These are phyloP conservation scores for Hypoxylon trugodes DNA, from an alignment of 495 filamentous ascomycete genomes.

Conservation along the genomic window DNA sequence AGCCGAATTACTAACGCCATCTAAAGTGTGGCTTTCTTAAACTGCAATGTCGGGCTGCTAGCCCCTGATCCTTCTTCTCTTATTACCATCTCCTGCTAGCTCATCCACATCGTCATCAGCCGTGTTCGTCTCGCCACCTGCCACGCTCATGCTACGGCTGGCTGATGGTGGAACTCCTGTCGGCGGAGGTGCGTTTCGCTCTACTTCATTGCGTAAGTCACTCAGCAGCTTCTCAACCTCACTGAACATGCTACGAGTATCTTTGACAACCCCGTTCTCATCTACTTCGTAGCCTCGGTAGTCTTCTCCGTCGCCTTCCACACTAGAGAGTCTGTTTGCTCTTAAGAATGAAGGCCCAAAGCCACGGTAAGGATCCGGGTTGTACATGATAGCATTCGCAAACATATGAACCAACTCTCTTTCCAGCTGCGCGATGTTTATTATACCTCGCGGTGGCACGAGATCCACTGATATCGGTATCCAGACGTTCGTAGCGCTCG, in stretches of 20 bases:
- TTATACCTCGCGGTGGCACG: conserved; percentile 86
- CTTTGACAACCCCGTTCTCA: conserved; percentile 82
- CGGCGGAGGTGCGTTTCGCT: conserved; percentile 38
- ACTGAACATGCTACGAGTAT: conserved; percentile 82
- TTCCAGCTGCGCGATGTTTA: conserved; percentile 94
- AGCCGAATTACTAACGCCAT: conserved; percentile 1
- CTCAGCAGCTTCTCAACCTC: conserved; percentile 72
- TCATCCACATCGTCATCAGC: conserved; percentile 45
- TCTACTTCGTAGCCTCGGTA: conserved; percentile 64
- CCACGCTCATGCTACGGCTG: conserved; percentile 45
- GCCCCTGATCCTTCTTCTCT: conserved; percentile 41
- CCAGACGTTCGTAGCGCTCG: conserved; percentile 61
- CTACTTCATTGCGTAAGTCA: conserved; percentile 53
- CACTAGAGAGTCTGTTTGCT: conserved; percentile 33
- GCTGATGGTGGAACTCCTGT: conserved; percentile 27
- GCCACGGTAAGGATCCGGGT: conserved; percentile 74
- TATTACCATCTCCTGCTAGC: conserved; percentile 34
- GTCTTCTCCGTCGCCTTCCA: conserved; percentile 52
- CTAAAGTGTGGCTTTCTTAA: background rate
- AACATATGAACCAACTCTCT: conserved; percentile 98
- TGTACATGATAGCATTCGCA: conserved; percentile 97
- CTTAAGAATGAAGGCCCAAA: conserved; percentile 68
- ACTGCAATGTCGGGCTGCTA: conserved; percentile 9
- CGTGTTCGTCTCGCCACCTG: conserved; percentile 33
- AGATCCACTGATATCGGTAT: conserved; percentile 76